Evolutionary conservation across 352 stramenopile species (phyloP), one percentile per base, ranked within the genome.

Genomic region (Pythium apleroticum): DNA sequence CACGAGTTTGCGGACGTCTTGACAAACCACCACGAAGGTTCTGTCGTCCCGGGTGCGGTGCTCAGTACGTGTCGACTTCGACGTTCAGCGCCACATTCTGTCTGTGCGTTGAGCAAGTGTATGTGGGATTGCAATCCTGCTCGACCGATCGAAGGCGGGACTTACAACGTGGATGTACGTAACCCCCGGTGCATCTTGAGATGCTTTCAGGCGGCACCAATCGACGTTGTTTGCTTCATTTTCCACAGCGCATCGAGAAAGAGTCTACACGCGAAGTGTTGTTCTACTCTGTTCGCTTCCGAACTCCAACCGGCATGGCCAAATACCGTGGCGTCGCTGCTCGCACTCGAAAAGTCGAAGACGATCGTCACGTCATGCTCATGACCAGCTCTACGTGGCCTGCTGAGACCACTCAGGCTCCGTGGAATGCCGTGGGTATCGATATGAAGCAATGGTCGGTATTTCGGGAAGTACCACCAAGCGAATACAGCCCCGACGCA

Each of bases 301-400:
- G 5, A 9, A 65, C 57, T 1, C 57, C 57, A 24, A 50, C 35
- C n/a, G 46, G 57, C 10, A n/a, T 45, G 1, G 37, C 30, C 7
- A 3, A 35, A 2, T 65, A 35, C 35, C 49, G 52, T 17, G 57
- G 57, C 12, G 45, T 65, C n/a, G 49, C 37, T 9, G 22, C 56
- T 3, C 48, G 48, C 31, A 35, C 27, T n/a, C 57, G 57, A 10
- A 28, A 39, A 9, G 30, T 15, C 2, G 45, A 57, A 41, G 20
- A n/a, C 12, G 57, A 57, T 39, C 57, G 49, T 17, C 46, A 65
- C 10, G 33, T 65, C 4, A 31, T 57, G 3, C 41, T 65, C 25
- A 57, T 49, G 20, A 41, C 35, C 5, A 49, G 57, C n/a, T 56
- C 30, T 7, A 65, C 56, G 46, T 57, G 57, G 57, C 57, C 57